phyloP scores from a whole-genome alignment of 192 early-diverging fungal genomes.

The Backusella tarrabulga region DNA sequence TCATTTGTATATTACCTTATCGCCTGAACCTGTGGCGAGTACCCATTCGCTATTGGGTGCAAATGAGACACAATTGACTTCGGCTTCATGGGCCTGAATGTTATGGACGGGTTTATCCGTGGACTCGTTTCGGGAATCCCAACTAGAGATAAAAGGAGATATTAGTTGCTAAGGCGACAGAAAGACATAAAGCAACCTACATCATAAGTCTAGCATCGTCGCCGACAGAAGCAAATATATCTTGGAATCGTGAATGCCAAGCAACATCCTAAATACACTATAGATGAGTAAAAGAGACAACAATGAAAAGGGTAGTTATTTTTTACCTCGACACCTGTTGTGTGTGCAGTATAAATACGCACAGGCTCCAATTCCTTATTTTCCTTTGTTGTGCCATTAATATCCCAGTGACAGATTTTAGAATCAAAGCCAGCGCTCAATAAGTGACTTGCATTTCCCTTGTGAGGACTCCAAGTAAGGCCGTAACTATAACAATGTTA shows the following conservation, averaged over 20 bases:
- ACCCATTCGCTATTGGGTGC: slow-evolving; percentile 88
- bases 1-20: slow-evolving; percentile 54
- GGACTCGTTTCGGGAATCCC: slow-evolving; percentile 82
- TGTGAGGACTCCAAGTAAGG: slow-evolving; percentile 84
- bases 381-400: slow-evolving; percentile 76
- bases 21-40: slow-evolving; percentile 92
- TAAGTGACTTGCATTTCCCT: slow-evolving; percentile 68
- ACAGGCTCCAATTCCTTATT: slow-evolving; percentile 74
- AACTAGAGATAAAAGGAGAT: slow-evolving; percentile 44
- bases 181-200: slow-evolving; percentile 37
- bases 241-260: slow-evolving; percentile 83
- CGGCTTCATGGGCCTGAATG: slow-evolving; percentile 84
- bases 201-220: slow-evolving; percentile 93
- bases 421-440: slow-evolving; percentile 92
- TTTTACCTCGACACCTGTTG: slow-evolving; percentile 83
- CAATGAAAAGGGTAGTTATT: background rate
- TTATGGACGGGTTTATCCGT: slow-evolving; percentile 64
- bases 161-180: background rate
- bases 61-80: slow-evolving; percentile 95
- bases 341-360: slow-evolving; percentile 79
- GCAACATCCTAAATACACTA: slow-evolving; percentile 72
- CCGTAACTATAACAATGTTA: slow-evolving; percentile 64
- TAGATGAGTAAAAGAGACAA: background rate
- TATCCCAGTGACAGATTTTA: slow-evolving; percentile 93
- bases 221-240: slow-evolving; percentile 94